These are phyloP conservation scores for Lineolata rhizophorae DNA, from an alignment of 495 filamentous ascomycete genomes.

Conservation along the genomic window DNA sequence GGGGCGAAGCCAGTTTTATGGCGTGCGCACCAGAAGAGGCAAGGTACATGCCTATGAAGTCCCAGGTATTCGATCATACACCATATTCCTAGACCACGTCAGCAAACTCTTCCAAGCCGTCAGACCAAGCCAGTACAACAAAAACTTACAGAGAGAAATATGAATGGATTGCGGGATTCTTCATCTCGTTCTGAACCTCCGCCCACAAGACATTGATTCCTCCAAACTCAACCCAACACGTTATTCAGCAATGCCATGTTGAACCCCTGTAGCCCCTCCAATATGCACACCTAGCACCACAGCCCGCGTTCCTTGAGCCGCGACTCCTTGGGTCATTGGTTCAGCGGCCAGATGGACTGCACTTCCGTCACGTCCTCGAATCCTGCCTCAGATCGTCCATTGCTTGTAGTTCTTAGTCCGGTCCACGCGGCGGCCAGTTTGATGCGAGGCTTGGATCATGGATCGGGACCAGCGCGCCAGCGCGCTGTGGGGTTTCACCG, in stretches of 20 bases:
- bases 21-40: too few relatives aligned
- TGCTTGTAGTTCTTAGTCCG: constrained; percentile 3
- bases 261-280: constrained; percentile 5
- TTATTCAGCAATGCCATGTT: constrained; percentile 5
- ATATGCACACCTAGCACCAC: constrained; percentile 3
- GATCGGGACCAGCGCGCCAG: constrained; percentile 1
- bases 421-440: constrained; percentile 2
- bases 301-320: constrained; percentile 8
- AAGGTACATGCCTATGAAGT: too few relatives aligned
- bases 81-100: too few relatives aligned
- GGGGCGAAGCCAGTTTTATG: too few relatives aligned
- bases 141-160: constrained; percentile 17
- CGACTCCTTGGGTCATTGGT: constrained; percentile 8
- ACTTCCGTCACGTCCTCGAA: constrained; percentile 7
- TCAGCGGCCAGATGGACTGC: constrained; percentile 6
- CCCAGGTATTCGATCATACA: too few relatives aligned
- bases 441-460: neutral
- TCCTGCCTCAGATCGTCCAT: constrained; percentile 6
- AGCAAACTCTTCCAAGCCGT: too few relatives aligned
- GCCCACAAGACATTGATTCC: constrained; percentile 7
- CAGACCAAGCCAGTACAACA: too few relatives aligned
- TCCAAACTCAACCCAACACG: constrained; percentile 7
- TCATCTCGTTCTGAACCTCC: constrained; percentile 1
- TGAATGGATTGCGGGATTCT: neutral
- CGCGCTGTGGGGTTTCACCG: neutral